Base-by-base conservation (phyloP, 352 stramenopile species). In the Phytophthora boehmeriae region DNA sequence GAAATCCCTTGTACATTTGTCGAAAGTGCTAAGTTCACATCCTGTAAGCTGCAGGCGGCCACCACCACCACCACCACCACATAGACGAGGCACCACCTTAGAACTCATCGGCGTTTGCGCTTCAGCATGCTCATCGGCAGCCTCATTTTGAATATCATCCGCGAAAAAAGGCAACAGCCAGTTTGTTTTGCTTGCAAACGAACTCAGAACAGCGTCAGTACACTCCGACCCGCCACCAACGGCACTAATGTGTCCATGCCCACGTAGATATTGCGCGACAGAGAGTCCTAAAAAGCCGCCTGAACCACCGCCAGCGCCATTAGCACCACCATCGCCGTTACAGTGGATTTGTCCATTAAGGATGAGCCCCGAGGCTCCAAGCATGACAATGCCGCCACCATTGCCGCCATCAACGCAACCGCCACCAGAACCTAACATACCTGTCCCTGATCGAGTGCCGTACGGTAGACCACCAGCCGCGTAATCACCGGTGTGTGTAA, bases 311-410 rank as follows among this genome's bases (percentile, higher is more conserved):
- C 85, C 85, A 14, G 71, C 75, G 50, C 85, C 79, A 30, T 78
- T 76, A 19, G 72, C 64, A 10, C 78, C 85, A 27, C 73, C 75
- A 36, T 85, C 68, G 6, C 85, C 85, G 48, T 93, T 86, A 53
- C 83, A 90, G 30, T 85, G 59, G 25, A 93, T 78, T 19, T 84
- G 73, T n/a, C 85, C 85, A 61, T 92, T 80, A 0, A 93, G 63
- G 14, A 87, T 62, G n/a, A 93, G 60, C 5, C 73, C 76, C 4
- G 62, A 58, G 0, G 85, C 81, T 23, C 83, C 85, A 32, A 93
- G 52, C 63, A 89, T 81, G 4, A 90, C 72, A 19, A 93, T 74
- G 41, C 85, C 85, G 19, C 85, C 85, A 30, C 85, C 85, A 16
- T 82, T 78, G 23, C 85, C 85, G 2, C 80, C 83, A 28, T 78